phyloP scores from a whole-genome alignment of 345 rosid species.

The Erodium maritimum region DNA sequence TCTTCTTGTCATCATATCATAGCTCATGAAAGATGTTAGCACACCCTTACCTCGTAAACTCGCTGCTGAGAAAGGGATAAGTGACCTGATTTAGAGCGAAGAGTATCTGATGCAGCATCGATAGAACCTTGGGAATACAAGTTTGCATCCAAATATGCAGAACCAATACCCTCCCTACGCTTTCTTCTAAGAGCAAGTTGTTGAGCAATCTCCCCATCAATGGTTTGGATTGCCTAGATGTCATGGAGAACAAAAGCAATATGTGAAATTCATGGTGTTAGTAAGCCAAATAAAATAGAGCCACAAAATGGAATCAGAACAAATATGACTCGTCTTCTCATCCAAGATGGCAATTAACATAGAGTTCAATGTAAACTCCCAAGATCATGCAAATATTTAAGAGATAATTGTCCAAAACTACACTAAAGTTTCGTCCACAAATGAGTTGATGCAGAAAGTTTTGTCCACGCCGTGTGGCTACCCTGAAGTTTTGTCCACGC shows the following conservation, averaged over 20 bases:
- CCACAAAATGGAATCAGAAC: background rate
- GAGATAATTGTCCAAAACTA: too few species aligned
- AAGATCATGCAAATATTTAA: too few species aligned
- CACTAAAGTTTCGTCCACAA: too few species aligned
- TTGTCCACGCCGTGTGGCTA: too few species aligned
- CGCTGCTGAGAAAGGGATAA: slow-evolving; percentile 79
- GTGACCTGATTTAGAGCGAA: slow-evolving; percentile 92
- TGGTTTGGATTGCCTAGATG: slow-evolving; percentile 69
- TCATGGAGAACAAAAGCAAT: background rate
- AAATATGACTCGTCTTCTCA: background rate
- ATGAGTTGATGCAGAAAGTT: too few species aligned
- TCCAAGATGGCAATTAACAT: too few species aligned
- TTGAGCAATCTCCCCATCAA: slow-evolving; percentile 78
- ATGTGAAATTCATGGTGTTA: background rate
- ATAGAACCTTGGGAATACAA: slow-evolving; percentile 62
- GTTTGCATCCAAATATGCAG: slow-evolving; percentile 59
- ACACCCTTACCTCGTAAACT: slow-evolving; percentile 69
- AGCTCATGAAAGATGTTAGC: slow-evolving; percentile 7
- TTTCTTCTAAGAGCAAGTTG: slow-evolving; percentile 75
- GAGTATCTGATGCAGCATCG: slow-evolving; percentile 74
- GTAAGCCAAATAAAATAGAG: background rate
- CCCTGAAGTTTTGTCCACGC: too few species aligned
- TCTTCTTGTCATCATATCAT: slow-evolving; percentile 7
- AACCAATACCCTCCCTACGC: slow-evolving; percentile 67
- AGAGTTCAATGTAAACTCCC: too few species aligned